phyloP scores from a whole-genome alignment of 169 alveolate species.

The Cryptosporidium ryanae region DNA sequence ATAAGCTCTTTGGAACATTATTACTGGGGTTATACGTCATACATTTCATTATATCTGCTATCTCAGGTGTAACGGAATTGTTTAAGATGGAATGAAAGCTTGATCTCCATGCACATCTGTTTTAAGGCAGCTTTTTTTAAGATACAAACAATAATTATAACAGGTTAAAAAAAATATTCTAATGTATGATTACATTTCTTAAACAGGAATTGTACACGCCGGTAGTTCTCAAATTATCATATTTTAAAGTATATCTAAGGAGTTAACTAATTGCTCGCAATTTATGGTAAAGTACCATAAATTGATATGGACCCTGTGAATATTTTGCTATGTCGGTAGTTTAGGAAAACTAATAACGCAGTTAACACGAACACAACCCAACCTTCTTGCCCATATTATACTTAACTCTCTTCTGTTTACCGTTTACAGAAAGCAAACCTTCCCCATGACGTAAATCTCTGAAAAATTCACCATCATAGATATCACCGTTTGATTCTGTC shows the following conservation, averaged over 20 bases:
- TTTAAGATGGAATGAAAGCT: constrained; percentile 12
- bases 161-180: neutral
- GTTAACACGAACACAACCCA: constrained; percentile 68
- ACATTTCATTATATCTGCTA: constrained; percentile 11
- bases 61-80: constrained; percentile 42
- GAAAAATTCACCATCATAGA: constrained; percentile 90
- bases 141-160: neutral
- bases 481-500: constrained; percentile 85
- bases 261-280: neutral
- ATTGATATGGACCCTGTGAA: too few relatives aligned
- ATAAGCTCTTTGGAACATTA: constrained; percentile 26
- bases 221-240: too few relatives aligned
- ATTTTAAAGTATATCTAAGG: too few relatives aligned
- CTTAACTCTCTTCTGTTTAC: constrained; percentile 68
- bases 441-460: constrained; percentile 73
- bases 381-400: constrained; percentile 74
- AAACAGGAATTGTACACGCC: too few relatives aligned
- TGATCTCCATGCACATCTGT: neutral
- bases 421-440: constrained; percentile 53
- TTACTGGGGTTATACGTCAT: constrained; percentile 13
- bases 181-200: too few relatives aligned
- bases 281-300: constrained; percentile 31
- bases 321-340: too few relatives aligned
- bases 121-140: neutral
- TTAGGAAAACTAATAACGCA: neutral